Conservation (phyloP, 148 eudicot genomes). For the Chenopodium album region DNA sequence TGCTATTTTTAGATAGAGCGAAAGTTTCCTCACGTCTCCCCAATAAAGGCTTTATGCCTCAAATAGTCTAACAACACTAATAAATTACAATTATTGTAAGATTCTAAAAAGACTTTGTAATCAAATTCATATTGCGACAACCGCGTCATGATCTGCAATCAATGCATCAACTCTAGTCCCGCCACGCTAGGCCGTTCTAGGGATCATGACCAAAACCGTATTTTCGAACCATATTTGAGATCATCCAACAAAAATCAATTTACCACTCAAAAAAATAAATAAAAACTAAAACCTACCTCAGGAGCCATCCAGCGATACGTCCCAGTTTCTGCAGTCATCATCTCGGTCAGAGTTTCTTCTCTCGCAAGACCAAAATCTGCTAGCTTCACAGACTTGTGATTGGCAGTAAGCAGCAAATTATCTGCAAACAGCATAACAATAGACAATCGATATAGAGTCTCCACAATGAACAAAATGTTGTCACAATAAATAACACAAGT, state of each 20-base stretch:
- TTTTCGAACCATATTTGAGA: not conserved
- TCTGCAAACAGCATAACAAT: conserved; percentile 59
- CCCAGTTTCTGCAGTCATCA: conserved; percentile 99
- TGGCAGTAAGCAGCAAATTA: conserved; percentile 88
- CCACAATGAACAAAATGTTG: conserved; percentile 2
- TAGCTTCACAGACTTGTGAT: conserved; percentile 85
- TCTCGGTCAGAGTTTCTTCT: conserved; percentile 95
- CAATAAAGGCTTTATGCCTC: too few relatives aligned
- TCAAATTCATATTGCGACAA: too few relatives aligned
- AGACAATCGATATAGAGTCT: conserved; percentile 14
- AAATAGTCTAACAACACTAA: too few relatives aligned
- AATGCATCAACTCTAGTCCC: too few relatives aligned
- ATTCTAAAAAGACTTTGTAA: too few relatives aligned
- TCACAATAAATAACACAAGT: not conserved
- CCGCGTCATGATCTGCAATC: too few relatives aligned
- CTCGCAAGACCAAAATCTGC: conserved; percentile 99
- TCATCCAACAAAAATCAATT: not conserved
- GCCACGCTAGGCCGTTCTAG: too few relatives aligned
- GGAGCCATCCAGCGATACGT: conserved; percentile 99
- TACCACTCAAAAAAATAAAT: not conserved
- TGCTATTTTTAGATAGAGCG: too few relatives aligned
- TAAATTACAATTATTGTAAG: too few relatives aligned
- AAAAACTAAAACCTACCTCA: conserved; percentile 54
- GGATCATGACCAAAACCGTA: too few relatives aligned
- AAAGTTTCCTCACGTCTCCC: too few relatives aligned